Conservation (phyloP, 805 yeast genomes). For the Yamadazyma philogaea region DNA sequence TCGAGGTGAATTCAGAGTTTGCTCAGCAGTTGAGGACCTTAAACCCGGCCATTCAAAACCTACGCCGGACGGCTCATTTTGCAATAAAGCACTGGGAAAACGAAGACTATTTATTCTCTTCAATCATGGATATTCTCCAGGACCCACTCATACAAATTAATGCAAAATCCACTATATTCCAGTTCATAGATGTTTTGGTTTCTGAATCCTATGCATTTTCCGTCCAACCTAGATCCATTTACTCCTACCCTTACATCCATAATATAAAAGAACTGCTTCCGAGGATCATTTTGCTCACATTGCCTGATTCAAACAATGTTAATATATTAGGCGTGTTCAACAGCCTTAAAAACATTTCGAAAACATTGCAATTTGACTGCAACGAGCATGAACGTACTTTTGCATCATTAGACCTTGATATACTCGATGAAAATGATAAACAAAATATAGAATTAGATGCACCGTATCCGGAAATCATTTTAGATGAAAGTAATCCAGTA, state of each 20-base stretch:
- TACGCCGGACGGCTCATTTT: constrained; percentile 51
- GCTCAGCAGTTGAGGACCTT: constrained; percentile 61
- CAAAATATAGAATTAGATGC: constrained; percentile 27
- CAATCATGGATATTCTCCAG: constrained; percentile 58
- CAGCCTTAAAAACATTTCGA: constrained; percentile 37
- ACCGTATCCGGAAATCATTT: constrained; percentile 31
- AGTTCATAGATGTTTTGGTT: constrained; percentile 63
- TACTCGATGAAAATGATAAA: constrained; percentile 36
- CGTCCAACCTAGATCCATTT: constrained; percentile 29
- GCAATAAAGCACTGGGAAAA: constrained; percentile 55
- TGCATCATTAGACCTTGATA: constrained; percentile 21
- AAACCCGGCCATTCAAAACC: constrained; percentile 58
- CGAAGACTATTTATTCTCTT: constrained; percentile 66
- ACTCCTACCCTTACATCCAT: constrained; percentile 37
- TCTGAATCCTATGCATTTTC: constrained; percentile 33
- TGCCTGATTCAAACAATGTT: constrained; percentile 36
- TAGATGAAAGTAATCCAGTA: constrained; percentile 14
- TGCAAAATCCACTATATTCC: constrained; percentile 61
- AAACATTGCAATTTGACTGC: constrained; percentile 29
- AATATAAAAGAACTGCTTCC: constrained; percentile 34
- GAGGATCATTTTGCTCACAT: constrained; percentile 28
- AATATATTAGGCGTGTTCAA: constrained; percentile 36
- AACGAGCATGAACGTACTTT: constrained; percentile 26
- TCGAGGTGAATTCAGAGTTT: constrained; percentile 79
- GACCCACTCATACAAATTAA: constrained; percentile 51